Evolutionary conservation across 1,284 basidiomycete genomes (phyloP).

Genomic region (Boletellus deceptivus): DNA sequence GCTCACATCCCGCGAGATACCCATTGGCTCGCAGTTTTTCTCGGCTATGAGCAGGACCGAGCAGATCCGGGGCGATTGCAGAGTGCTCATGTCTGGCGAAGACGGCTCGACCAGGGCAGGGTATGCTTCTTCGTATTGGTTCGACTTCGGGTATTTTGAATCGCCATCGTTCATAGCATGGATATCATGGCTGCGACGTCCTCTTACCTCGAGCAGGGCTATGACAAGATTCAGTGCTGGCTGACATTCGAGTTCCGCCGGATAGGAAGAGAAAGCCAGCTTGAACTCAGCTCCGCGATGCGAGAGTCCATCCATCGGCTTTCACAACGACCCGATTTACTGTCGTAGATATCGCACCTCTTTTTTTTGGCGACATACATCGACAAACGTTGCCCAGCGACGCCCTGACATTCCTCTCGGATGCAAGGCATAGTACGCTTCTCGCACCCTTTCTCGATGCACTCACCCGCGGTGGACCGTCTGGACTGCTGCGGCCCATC

Average conservation of each 20-base stretch:
- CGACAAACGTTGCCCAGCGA: conserved; percentile 50
- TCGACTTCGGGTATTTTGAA: conserved; percentile 2
- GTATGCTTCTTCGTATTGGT: conserved; percentile 41
- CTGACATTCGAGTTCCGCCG: conserved; percentile 84
- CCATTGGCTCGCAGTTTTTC: conserved; percentile 75
- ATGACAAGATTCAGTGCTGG: conserved; percentile 88
- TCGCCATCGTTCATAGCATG: conserved; percentile 45
- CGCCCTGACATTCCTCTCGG: conserved; percentile 72
- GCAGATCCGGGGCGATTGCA: conserved; percentile 80
- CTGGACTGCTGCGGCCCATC: conserved; percentile 88
- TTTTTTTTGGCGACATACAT: not conserved
- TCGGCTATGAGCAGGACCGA: conserved; percentile 85
- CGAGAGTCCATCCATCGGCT: conserved; percentile 75
- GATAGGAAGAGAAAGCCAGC: conserved; percentile 71
- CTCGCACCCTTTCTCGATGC: conserved; percentile 83
- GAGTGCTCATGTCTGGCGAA: conserved; percentile 86
- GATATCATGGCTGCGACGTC: conserved; percentile 88
- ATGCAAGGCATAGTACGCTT: conserved; percentile 80
- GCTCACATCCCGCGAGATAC: conserved; percentile 76
- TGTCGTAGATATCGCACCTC: conserved; percentile 54
- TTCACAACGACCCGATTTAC: conserved; percentile 71
- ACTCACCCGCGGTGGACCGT: conserved; percentile 86
- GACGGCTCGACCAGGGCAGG: conserved; percentile 78
- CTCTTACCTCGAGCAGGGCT: conserved; percentile 82
- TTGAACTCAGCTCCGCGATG: conserved; percentile 77